Percentiles rank a stretch among this genome's conserved stretches.
These are phyloP conservation scores for Aspergillus udagawae DNA, from an alignment of 2,329 filamentous ascomycete species.

Conservation along the genomic window DNA sequence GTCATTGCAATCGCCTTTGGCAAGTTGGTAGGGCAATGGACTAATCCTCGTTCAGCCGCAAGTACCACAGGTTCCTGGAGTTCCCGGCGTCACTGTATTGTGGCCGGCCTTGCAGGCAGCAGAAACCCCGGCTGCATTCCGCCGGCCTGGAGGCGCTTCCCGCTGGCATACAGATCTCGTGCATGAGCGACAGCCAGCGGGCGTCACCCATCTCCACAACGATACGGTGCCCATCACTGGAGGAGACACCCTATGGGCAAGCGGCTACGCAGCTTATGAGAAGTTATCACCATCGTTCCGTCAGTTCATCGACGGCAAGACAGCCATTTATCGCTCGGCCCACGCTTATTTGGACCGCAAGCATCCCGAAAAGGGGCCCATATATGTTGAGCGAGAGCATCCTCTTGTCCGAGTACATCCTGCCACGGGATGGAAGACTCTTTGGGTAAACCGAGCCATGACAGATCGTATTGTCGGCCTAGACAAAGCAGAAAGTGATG, in stretches of 20 bases:
- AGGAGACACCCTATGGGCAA: constrained; percentile 70
- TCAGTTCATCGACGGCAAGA: constrained; percentile 63
- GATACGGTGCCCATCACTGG: constrained; percentile 62
- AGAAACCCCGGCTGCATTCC: constrained; percentile 59
- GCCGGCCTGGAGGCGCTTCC: constrained; percentile 63
- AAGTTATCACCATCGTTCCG: constrained; percentile 69
- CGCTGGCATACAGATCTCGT: constrained; percentile 69
- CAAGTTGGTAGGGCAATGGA: background rate
- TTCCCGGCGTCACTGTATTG: constrained; percentile 62
- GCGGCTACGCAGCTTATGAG: constrained; percentile 67
- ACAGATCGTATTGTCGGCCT: constrained; percentile 65
- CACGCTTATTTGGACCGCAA: constrained; percentile 65
- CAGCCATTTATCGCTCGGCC: constrained; percentile 62
- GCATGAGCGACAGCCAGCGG: constrained; percentile 66
- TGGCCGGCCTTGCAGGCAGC: constrained; percentile 66
- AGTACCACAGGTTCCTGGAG: constrained; percentile 65
- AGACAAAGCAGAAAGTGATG: constrained; percentile 65
- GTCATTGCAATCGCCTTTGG: constrained; percentile 18
- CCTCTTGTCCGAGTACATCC: constrained; percentile 68
- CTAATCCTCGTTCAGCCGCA: constrained; percentile 52
- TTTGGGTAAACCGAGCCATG: constrained; percentile 69
- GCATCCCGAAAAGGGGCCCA: constrained; percentile 57
- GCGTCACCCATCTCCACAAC: constrained; percentile 67
- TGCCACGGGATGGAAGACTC: constrained; percentile 68
- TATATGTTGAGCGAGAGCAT: constrained; percentile 63